A percentile compares a stretch with the other conserved stretches of the same genome.
Evolutionary conservation across 345 rosid species (phyloP).

Genomic region (Salix brachista): DNA sequence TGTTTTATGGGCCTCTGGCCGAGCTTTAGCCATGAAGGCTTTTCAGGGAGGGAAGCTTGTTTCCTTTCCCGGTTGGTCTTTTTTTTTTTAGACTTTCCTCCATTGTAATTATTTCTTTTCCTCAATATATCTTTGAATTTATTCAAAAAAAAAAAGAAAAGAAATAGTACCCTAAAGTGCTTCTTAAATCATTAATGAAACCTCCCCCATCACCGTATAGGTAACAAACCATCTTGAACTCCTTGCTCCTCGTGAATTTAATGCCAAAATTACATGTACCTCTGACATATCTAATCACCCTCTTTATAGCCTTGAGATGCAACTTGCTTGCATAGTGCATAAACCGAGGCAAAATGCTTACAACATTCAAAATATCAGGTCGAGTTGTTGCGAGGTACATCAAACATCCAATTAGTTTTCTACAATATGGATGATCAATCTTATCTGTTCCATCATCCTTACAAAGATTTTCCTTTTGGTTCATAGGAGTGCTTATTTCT

Average conservation of each 20-base stretch:
- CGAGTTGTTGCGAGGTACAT: neutral
- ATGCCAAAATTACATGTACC: neutral
- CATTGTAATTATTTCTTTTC: no score
- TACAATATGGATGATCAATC: neutral
- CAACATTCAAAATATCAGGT: neutral
- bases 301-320: neutral
- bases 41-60: no score
- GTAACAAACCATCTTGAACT: neutral
- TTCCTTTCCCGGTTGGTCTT: no score
- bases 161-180: neutral
- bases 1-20: no score
- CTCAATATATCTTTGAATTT: no score
- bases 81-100: no score
- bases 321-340: neutral
- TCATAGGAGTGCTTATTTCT: neutral
- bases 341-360: neutral
- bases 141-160: no score
- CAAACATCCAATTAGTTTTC: neutral
- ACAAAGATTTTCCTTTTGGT: neutral
- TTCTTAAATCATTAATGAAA: neutral
- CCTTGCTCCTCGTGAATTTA: neutral
- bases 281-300: neutral
- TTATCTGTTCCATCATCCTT: neutral
- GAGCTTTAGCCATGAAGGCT: no score
- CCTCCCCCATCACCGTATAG: no score